Conservation (phyloP, 306 rosid genomes). For the Cucumis hystrix region DNA sequence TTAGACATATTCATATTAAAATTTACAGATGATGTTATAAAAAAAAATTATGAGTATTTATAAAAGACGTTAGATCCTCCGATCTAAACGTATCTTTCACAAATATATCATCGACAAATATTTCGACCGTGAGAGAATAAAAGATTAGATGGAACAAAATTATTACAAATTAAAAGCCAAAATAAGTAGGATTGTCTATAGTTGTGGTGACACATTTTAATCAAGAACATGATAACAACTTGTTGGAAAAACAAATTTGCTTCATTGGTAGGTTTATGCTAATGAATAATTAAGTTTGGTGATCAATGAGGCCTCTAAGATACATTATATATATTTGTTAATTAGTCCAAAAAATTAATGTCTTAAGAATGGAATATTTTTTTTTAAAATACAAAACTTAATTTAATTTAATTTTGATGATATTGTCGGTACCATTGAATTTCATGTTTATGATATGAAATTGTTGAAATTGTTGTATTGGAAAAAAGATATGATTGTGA, state of each 20-base stretch:
- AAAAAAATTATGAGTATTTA: too few species aligned
- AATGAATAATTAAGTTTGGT: background rate
- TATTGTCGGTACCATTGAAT: background rate
- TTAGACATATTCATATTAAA: too few species aligned
- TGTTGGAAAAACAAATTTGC: background rate
- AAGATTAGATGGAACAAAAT: background rate
- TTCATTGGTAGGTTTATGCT: background rate
- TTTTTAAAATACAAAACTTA: background rate
- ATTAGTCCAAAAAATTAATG: background rate
- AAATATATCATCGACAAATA: too few species aligned
- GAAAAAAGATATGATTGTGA: background rate
- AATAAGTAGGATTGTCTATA: background rate
- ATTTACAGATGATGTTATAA: too few species aligned
- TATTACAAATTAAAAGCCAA: background rate
- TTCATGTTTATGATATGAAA: background rate
- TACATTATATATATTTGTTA: background rate
- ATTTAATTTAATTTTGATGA: background rate
- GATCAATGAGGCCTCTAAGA: background rate
- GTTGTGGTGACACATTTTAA: background rate
- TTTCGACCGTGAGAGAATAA: background rate
- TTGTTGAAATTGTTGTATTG: background rate
- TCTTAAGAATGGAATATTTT: background rate
- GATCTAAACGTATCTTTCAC: too few species aligned
- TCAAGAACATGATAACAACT: background rate
- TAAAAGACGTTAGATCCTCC: too few species aligned